phyloP scores from a whole-genome alignment of 2,329 filamentous ascomycete species.

The Hypocreales sp. region DNA sequence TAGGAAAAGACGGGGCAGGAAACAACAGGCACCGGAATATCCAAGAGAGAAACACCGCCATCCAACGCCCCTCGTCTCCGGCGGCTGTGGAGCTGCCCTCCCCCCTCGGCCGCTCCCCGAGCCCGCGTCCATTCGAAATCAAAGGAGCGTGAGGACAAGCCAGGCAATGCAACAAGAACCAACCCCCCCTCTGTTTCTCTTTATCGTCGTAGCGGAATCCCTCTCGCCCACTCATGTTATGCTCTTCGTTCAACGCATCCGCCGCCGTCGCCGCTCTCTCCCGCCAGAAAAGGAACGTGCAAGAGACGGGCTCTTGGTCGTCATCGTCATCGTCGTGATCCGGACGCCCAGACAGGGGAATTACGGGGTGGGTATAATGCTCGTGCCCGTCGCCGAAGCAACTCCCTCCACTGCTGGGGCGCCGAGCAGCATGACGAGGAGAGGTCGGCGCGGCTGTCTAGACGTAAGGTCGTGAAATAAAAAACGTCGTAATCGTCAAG shows the following conservation, averaged over 20 bases:
- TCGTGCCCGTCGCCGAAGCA: slow-evolving; percentile 20
- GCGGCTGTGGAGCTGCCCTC: too few relatives aligned
- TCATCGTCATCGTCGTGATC: slow-evolving; percentile 18
- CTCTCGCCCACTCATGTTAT: too few relatives aligned
- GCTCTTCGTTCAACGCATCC: slow-evolving; percentile 2
- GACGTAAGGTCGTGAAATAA: slow-evolving; percentile 27
- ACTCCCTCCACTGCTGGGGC: slow-evolving; percentile 14
- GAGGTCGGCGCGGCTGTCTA: slow-evolving; percentile 25
- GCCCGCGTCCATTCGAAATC: too few relatives aligned
- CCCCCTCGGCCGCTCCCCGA: too few relatives aligned
- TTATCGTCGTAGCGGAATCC: too few relatives aligned
- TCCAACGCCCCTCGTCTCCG: too few relatives aligned
- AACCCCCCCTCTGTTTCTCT: too few relatives aligned
- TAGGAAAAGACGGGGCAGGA: too few relatives aligned
- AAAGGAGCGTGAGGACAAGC: too few relatives aligned
- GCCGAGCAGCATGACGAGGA: slow-evolving; percentile 14
- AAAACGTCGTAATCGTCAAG: slow-evolving; percentile 31
- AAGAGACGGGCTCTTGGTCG: slow-evolving; percentile 4
- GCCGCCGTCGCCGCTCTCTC: neutral
- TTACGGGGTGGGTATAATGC: slow-evolving; percentile 21
- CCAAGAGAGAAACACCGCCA: too few relatives aligned
- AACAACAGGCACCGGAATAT: too few relatives aligned
- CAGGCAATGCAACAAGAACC: too few relatives aligned
- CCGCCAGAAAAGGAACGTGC: neutral
- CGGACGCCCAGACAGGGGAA: slow-evolving; percentile 20